A percentile compares a stretch with the other conserved stretches of the same genome.
These are phyloP conservation scores for Thyridium curvatum DNA, from an alignment of 2,329 filamentous ascomycete species.

Conservation along the genomic window DNA sequence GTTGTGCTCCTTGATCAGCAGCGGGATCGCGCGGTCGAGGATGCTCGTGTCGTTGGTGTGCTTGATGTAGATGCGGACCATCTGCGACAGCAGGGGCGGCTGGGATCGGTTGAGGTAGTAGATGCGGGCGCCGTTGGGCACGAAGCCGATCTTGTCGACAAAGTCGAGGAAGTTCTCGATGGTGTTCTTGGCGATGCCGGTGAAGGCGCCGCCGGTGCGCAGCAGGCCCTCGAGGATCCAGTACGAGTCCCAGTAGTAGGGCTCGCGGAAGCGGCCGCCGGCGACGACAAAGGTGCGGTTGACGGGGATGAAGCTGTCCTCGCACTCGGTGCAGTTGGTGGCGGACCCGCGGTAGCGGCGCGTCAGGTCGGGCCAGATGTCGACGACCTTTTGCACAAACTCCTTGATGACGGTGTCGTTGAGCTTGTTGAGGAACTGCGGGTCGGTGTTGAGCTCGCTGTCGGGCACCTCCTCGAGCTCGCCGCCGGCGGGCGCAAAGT, in stretches of 20 bases:
- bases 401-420: slow-evolving; percentile 52
- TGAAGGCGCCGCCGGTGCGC: slow-evolving; percentile 57
- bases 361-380: slow-evolving; percentile 64
- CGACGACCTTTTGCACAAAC: slow-evolving; percentile 58
- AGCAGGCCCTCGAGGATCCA: slow-evolving; percentile 63
- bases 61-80: slow-evolving; percentile 59
- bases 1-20: slow-evolving; percentile 56
- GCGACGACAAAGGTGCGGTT: slow-evolving; percentile 66
- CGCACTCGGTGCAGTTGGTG: slow-evolving; percentile 49
- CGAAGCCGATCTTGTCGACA: slow-evolving; percentile 57
- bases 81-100: slow-evolving; percentile 58
- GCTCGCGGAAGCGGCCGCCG: slow-evolving; percentile 64
- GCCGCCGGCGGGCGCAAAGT: slow-evolving; percentile 58
- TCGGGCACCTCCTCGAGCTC: slow-evolving; percentile 51
- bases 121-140: slow-evolving; percentile 60
- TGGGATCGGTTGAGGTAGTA: slow-evolving; percentile 66
- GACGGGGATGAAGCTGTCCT: slow-evolving; percentile 59
- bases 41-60: slow-evolving; percentile 58
- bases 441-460: slow-evolving; percentile 46
- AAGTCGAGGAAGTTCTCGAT: slow-evolving; percentile 67
- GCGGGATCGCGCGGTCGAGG: slow-evolving; percentile 52
- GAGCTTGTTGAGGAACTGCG: slow-evolving; percentile 51
- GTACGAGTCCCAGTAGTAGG: slow-evolving; percentile 68
- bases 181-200: slow-evolving; percentile 57
- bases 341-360: slow-evolving; percentile 46